Percentiles rank a stretch among this genome's conserved stretches.
phyloP scores from a whole-genome alignment of 192 early-diverging fungal genomes.

The Entomortierella chlamydospora region DNA sequence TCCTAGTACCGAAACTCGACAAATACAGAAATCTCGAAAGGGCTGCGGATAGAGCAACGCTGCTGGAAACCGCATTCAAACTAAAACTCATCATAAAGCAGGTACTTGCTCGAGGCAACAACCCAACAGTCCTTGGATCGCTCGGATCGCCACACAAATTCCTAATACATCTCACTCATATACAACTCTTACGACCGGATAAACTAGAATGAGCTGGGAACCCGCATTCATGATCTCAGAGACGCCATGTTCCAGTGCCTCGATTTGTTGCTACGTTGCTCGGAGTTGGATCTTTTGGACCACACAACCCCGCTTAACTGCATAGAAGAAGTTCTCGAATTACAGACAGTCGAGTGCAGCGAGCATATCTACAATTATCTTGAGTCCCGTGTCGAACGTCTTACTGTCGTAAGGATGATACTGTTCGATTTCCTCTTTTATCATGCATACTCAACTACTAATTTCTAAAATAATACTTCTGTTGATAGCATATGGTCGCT shows the following conservation, averaged over 20 bases:
- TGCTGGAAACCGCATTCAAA: conserved; percentile 42
- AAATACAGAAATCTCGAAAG: conserved; percentile 16
- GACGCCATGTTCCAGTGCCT: conserved; percentile 35
- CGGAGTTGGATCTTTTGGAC: conserved; percentile 33
- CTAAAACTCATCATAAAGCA: conserved; percentile 38
- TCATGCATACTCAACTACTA: not conserved
- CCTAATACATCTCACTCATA: not conserved
- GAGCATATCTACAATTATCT: conserved; percentile 74
- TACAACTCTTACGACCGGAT: not conserved
- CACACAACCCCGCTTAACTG: conserved; percentile 57
- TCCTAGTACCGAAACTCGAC: conserved; percentile 10
- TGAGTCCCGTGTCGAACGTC: conserved; percentile 61
- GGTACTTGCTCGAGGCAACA: conserved; percentile 2
- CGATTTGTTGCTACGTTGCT: conserved; percentile 44
- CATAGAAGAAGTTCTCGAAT: conserved; percentile 78
- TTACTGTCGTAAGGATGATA: conserved; percentile 64
- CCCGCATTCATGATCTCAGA: conserved; percentile 10
- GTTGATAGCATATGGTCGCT: conserved; percentile 70
- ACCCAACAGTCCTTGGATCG: not conserved
- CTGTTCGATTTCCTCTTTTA: not conserved
- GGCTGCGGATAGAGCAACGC: conserved; percentile 2
- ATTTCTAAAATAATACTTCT: not conserved
- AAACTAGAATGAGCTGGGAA: conserved; percentile 30
- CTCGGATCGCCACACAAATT: no score
- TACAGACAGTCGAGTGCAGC: conserved; percentile 66